Evolutionary conservation across 441 rosid genomes (phyloP), one percentile per base, ranked within the genome.

Genomic region (Macaranga tanarius): DNA sequence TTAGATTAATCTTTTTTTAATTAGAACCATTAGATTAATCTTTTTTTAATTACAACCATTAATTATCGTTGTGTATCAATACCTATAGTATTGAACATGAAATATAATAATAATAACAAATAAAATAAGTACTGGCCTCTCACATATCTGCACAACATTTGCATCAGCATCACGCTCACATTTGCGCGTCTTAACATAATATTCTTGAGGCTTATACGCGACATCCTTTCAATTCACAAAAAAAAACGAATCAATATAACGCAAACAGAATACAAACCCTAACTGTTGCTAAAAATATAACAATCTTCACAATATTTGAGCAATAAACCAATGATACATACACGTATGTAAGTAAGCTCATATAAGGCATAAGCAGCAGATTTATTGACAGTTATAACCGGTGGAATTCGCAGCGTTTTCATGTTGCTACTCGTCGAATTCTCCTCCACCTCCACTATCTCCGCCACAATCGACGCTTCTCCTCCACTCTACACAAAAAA

Each of bases 371-470:
- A 93, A 13, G 88, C 88, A 69, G 95, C 81, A 19, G 99, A 87
- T 75, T 95, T 95, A 63, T 86, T 89, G 77, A 95, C 80, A 2
- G 95, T 91, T 13, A 95, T 71, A 40, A 88, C 89, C 4, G 99
- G 99, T 4, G 98, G 99, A 25, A 89, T 84, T 66, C 99, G 80
- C 70, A 95, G 67, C 2, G 95, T 90, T 70, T 83, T 86, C 97
- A 91, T 91, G 73, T 81, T 84, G 59, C 81, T 83, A 51, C 74
- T 84, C 23, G 91, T 87, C 11, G 97, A 86, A 67, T 92, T 95
- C 83, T 91, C 92, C 89, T 95, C 98, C 26, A 90, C 97, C 84
- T 95, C 99, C 57, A 89, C 97, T 56, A 95, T 76, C 76, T 95
- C 98, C 11, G 97, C 97, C 40, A 95, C 88, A 5, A 95, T 86